phyloP scores from a whole-genome alignment of 2,329 filamentous ascomycete genomes.

The Exophiala xenobiotica region DNA sequence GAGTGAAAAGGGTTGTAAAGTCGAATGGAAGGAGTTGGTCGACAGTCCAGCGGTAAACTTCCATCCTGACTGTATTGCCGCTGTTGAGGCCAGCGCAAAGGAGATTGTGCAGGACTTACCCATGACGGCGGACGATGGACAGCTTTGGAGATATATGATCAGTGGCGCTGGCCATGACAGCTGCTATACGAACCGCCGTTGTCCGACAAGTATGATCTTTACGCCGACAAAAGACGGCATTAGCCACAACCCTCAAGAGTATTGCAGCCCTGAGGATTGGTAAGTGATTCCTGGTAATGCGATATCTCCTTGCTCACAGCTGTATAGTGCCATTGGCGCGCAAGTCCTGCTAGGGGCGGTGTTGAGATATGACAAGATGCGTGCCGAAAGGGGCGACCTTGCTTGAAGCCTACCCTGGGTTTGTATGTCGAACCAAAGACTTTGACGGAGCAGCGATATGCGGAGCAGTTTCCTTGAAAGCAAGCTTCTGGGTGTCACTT shows the following conservation, averaged over 20 bases:
- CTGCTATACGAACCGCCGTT: conserved; percentile 59
- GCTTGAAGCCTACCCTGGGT: too few species aligned
- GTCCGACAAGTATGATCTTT: conserved; percentile 67
- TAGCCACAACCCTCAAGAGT: conserved; percentile 65
- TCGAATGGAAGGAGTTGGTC: conserved; percentile 31
- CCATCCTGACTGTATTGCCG: conserved; percentile 65
- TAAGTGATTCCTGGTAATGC: conserved; percentile 12
- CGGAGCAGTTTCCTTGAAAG: too few species aligned
- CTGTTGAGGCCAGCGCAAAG: conserved; percentile 61
- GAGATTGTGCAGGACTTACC: conserved; percentile 48
- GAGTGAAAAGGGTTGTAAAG: conserved; percentile 29
- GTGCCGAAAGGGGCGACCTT: conserved; percentile 24
- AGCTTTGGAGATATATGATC: conserved; percentile 52
- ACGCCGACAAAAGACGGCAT: conserved; percentile 64
- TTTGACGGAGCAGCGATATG: too few species aligned
- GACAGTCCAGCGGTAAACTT: conserved; percentile 58
- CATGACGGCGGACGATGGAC: conserved; percentile 43
- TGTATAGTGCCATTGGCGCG: conserved; percentile 33
- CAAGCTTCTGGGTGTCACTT: too few species aligned
- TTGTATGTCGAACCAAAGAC: too few species aligned
- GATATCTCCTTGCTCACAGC: conserved; percentile 6
- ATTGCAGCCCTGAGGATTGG: conserved; percentile 59
- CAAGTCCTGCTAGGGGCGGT: conserved; percentile 31
- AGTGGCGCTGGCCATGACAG: conserved; percentile 66
- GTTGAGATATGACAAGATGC: conserved; percentile 45